Evolutionary conservation across 768 basidiomycete genomes (phyloP).

Genomic region (Trametes elegans): DNA sequence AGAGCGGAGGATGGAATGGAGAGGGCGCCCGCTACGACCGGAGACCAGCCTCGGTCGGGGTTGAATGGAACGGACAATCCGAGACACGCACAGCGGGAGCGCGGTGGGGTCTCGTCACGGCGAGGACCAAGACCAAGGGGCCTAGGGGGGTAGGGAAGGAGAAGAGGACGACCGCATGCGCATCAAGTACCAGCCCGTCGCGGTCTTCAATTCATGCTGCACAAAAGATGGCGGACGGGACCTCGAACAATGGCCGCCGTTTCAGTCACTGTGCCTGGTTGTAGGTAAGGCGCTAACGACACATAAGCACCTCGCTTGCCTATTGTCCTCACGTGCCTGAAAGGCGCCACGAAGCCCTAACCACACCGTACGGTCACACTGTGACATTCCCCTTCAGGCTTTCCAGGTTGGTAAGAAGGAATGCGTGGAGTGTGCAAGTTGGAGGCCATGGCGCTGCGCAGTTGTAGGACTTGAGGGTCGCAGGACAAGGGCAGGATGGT

Average conservation of each 20-base stretch:
- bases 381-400: constrained; percentile 3
- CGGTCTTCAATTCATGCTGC: background rate
- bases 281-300: no score
- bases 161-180: background rate
- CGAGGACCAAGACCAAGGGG: background rate
- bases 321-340: constrained; percentile 19
- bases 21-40: constrained; percentile 10
- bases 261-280: no score
- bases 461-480: background rate
- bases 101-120: no score
- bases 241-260: constrained; percentile 2
- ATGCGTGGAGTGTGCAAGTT: background rate
- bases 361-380: constrained; percentile 3
- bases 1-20: no score
- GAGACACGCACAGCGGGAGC: background rate
- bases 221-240: background rate
- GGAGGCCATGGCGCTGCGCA: background rate
- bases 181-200: background rate
- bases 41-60: constrained; percentile 3
- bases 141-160: background rate
- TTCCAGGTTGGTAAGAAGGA: constrained; percentile 7
- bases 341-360: constrained; percentile 1
- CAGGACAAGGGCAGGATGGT: background rate
- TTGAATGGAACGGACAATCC: background rate
- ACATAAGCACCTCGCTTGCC: constrained; percentile 3